Evolutionary conservation across 352 stramenopile genomes (phyloP).

Genomic region (Phytophthora pini): DNA sequence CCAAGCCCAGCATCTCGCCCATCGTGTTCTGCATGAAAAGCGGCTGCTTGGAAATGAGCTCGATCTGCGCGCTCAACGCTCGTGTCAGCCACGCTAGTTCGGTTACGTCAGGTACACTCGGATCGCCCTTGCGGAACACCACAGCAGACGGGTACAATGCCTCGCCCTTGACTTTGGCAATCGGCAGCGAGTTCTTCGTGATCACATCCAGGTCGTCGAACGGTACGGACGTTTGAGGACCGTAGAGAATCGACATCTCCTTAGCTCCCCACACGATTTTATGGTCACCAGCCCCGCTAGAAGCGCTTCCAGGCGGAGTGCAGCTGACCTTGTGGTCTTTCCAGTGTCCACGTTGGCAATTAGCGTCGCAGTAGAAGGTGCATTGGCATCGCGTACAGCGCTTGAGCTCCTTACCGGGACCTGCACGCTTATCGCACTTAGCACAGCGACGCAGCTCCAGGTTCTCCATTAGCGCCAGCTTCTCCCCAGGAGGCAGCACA

Average conservation of each 20-base stretch:
- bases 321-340: slow-evolving; percentile 88
- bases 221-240: slow-evolving; percentile 66
- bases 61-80: slow-evolving; percentile 64
- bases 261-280: slow-evolving; percentile 83
- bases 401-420: slow-evolving; percentile 63
- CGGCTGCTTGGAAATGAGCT: slow-evolving; percentile 69
- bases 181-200: slow-evolving; percentile 55
- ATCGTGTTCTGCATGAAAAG: slow-evolving; percentile 80
- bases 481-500: slow-evolving; percentile 68
- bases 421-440: slow-evolving; percentile 81
- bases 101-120: slow-evolving; percentile 59
- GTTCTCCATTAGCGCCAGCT: slow-evolving; percentile 78
- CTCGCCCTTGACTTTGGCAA: slow-evolving; percentile 55
- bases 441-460: slow-evolving; percentile 72
- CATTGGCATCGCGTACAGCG: slow-evolving; percentile 87
- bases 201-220: slow-evolving; percentile 85
- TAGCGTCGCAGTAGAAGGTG: slow-evolving; percentile 81
- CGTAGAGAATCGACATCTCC: slow-evolving; percentile 86
- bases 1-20: slow-evolving; percentile 61
- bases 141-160: slow-evolving; percentile 74
- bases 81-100: slow-evolving; percentile 82
- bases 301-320: slow-evolving; percentile 42
- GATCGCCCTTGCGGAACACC: slow-evolving; percentile 77
- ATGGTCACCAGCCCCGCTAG: slow-evolving; percentile 33
- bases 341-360: slow-evolving; percentile 81